Evolutionary conservation across 2,329 filamentous ascomycete genomes (phyloP).

Genomic region (Aspergillus ochraceus): DNA sequence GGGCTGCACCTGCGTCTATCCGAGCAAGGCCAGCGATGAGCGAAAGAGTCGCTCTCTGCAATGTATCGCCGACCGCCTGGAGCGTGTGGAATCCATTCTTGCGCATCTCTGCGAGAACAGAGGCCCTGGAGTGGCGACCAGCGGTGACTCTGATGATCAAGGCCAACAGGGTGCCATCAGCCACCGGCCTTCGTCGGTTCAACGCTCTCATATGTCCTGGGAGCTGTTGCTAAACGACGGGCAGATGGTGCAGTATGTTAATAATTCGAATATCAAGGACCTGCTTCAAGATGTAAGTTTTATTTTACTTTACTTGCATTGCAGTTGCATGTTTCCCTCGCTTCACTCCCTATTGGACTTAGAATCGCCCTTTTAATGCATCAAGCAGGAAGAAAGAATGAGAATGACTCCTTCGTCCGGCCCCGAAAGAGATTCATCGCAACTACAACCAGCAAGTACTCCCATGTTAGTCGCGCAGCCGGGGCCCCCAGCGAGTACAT

Average conservation of each 20-base stretch:
- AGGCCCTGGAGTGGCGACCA: background rate
- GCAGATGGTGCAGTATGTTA: background rate
- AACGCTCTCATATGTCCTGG: background rate
- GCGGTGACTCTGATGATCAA: background rate
- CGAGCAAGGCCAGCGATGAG: background rate
- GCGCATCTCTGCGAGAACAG: background rate
- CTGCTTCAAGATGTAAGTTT: background rate
- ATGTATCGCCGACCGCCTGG: background rate
- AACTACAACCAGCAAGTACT: background rate
- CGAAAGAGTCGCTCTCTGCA: background rate
- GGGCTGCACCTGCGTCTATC: background rate
- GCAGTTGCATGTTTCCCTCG: background rate
- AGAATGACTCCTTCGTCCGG: background rate
- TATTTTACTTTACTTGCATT: too few relatives aligned
- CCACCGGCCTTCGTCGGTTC: background rate
- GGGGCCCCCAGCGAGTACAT: too few relatives aligned
- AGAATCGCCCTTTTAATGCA: background rate
- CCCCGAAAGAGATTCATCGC: background rate
- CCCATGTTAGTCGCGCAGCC: background rate
- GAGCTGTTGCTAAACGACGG: background rate
- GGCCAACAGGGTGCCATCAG: background rate
- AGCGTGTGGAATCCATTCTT: background rate
- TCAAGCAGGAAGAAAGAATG: background rate
- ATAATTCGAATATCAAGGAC: background rate
- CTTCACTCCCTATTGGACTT: background rate